A percentile compares a stretch with the other conserved stretches of the same genome.
phyloP scores from a whole-genome alignment of 139 green algal genomes.

The Yamagishiella unicocca region DNA sequence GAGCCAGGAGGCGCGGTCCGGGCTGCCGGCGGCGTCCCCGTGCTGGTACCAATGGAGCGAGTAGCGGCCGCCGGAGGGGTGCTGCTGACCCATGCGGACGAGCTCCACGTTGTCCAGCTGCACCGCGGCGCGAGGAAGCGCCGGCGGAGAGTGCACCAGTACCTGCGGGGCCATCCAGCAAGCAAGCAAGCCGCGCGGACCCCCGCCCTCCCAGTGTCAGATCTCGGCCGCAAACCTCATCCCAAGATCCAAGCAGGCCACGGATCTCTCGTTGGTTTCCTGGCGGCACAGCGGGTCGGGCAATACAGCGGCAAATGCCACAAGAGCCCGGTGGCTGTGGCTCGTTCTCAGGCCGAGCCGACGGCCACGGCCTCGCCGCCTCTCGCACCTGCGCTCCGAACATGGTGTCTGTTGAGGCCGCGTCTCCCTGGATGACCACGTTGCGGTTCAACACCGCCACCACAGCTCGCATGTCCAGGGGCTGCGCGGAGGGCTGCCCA shows the following conservation, averaged over 20 bases:
- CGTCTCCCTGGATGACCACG: slow-evolving; percentile 51
- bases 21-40: slow-evolving; percentile 37
- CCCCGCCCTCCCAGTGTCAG: too few relatives aligned
- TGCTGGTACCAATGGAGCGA: slow-evolving; percentile 82
- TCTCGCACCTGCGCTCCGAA: slow-evolving; percentile 43
- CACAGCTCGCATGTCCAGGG: slow-evolving; percentile 48
- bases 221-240: too few relatives aligned
- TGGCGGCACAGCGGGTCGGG: too few relatives aligned
- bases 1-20: slow-evolving; percentile 51
- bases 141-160: not conserved
- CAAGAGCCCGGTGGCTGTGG: too few relatives aligned
- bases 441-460: slow-evolving; percentile 51
- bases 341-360: too few relatives aligned
- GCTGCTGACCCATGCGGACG: slow-evolving; percentile 56
- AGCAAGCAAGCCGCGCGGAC: too few relatives aligned
- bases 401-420: not conserved
- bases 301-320: too few relatives aligned
- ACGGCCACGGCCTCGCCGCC: too few relatives aligned
- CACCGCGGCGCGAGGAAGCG: not conserved
- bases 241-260: too few relatives aligned
- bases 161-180: too few relatives aligned
- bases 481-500: too few relatives aligned
- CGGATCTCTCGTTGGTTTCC: too few relatives aligned
- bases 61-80: slow-evolving; percentile 63
- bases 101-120: slow-evolving; percentile 57